These are phyloP conservation scores for Mycena galericulata DNA, from an alignment of 768 basidiomycete genomes.

Conservation along the genomic window DNA sequence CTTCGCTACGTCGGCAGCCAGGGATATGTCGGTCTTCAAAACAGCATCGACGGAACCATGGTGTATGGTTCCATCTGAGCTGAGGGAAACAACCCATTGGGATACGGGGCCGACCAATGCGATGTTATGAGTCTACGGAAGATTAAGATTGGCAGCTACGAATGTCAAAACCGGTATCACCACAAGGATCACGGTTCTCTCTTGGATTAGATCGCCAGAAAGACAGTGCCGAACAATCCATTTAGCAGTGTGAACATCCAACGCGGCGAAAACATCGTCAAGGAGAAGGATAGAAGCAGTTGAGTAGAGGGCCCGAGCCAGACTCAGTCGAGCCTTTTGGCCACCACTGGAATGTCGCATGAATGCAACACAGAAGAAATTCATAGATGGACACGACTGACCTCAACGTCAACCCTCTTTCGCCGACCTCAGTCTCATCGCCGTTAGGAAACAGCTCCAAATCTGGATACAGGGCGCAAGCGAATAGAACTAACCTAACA, in stretches of 20 bases:
- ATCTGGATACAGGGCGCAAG: constrained; percentile 58
- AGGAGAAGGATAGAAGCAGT: constrained; percentile 63
- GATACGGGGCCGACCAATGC: constrained; percentile 54
- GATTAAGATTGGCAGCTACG: neutral
- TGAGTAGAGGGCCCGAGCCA: constrained; percentile 69
- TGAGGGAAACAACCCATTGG: constrained; percentile 57
- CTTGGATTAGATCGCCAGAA: constrained; percentile 51
- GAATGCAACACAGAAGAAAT: neutral
- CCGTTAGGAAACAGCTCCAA: constrained; percentile 60
- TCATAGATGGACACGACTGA: constrained; percentile 17
- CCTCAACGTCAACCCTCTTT: constrained; percentile 62
- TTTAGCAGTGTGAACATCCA: constrained; percentile 65
- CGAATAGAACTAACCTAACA: constrained; percentile 46
- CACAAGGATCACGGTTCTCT: constrained; percentile 58
- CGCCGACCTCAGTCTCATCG: constrained; percentile 61
- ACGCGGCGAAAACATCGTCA: constrained; percentile 66
- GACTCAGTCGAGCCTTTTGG: constrained; percentile 64
- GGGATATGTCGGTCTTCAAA: neutral
- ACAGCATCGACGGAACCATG: constrained; percentile 57
- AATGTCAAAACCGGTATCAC: constrained; percentile 35
- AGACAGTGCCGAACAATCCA: constrained; percentile 64
- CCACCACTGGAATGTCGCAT: constrained; percentile 53
- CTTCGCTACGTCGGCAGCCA: constrained; percentile 2
- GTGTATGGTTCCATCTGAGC: constrained; percentile 53
- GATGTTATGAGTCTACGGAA: constrained; percentile 58